Base-by-base conservation (phyloP, 176 grass and related monocot species). In the Urochloa ruziziensis region DNA sequence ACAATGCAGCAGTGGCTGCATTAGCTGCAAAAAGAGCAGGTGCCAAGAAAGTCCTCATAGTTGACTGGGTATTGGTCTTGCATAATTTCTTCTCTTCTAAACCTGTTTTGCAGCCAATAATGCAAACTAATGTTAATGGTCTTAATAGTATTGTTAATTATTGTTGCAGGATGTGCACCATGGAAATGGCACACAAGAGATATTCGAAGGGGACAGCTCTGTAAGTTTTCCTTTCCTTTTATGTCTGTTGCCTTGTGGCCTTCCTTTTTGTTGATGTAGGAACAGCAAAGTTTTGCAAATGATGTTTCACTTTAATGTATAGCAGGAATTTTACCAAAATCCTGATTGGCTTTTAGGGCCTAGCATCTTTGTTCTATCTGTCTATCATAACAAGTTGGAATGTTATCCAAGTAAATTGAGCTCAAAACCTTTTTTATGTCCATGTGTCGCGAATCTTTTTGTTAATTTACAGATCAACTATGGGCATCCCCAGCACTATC, bases 121-220 rank as follows among this genome's bases (percentile, higher is more conserved):
- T 46, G 64, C 63, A 70, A 18, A 54, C 64, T 34, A 21, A 36
- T 40, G 9, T 73, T 54, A 44, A 60, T 34, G 13, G 34, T 73
- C 80, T 82, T 54, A 77, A 17, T 70, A 58, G 27, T 32, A 35
- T 52, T 82, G 65, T 80, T 24, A 44, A 77, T 85, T 79, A 36
- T 88, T 69, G 28, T 74, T 86, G 44, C 89, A 98, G 96, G 96
- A 98, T 90, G 96, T 98, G 60, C 96, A 98, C 76, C 96, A 98
- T 83, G 96, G 96, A 75, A 98, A 98, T 89, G 96, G 96, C 44
- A 98, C 96, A 67, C 96, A 98, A 70, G 96, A 98, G 71, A 95
- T 98, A 90, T 98, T 98, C 80, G 87, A 93, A 14, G 80, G 84
- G 59, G 82, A 89, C 71, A 98, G 89, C 80, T 95, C 96, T 71